Base-by-base conservation (phyloP, 345 rosid genomes). In the Camelina neglecta region DNA sequence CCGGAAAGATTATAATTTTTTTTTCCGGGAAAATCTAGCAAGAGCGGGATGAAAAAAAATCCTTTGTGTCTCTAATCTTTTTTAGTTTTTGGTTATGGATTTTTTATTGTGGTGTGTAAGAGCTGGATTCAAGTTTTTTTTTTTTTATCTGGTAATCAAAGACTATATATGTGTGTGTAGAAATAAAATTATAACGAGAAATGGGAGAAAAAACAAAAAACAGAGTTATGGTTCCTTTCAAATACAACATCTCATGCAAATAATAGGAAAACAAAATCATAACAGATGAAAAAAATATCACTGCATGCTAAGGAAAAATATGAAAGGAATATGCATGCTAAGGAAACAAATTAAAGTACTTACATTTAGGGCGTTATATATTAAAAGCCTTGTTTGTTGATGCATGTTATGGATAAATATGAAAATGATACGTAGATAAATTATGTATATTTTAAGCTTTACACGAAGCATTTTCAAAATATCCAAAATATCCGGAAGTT, bases 161-260 rank as follows among this genome's bases (percentile, higher is more conserved):
- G 49, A 69, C 26, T 68, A 20, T 41, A 62, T 62, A 64, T 21
- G 6, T 57, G 20, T 18, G 45, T 57, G 50, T 55, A 2, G 55
- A 11, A 51, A 51, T 13, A 23, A 65, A 33, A 31, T 23, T 42
- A 24, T 62, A 62, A 62, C 67, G 2, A 42, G 21, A 29, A 66
- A 49, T 65, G 18, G 31, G 11, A 55, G 39, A 47, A 0, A 18
- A 18, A 18, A 18, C 0, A 33, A 26, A 26, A 47, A 71, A 1
- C 49, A 45, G 57, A 70, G 65, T 20, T 70, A 70, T 44, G 16
- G 58, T 58, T 39, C 16, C 24, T 68, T 54, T 10, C 1, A 24
- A 39, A 39, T 38, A 33, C 58, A 15, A 48, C 29, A 36, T 50
- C 31, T 61, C 69, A 38, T 62, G 61, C 53, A 72, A 53, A 3